Percentiles rank a stretch among this genome's conserved stretches.
phyloP scores from a whole-genome alignment of 345 rosid genomes.

The Eucalyptus coolabah region DNA sequence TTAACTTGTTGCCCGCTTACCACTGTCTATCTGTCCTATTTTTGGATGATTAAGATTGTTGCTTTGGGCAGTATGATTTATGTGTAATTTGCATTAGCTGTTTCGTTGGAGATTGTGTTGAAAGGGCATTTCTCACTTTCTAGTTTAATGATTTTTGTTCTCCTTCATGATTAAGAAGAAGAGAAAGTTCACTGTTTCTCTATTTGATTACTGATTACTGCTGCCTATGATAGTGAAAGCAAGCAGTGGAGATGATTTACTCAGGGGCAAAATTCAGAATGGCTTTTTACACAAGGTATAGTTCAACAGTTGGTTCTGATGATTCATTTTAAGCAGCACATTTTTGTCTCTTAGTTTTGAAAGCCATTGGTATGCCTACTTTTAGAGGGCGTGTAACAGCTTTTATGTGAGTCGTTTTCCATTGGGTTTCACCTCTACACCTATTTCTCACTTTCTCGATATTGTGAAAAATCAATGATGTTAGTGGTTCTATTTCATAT shows the following conservation, averaged over 20 bases:
- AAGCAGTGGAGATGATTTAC: not conserved
- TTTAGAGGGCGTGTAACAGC: not conserved
- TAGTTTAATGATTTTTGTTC: not conserved
- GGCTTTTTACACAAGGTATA: not conserved
- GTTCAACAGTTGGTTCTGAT: not conserved
- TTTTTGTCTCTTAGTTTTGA: not conserved
- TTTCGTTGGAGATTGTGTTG: not conserved
- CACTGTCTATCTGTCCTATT: not conserved
- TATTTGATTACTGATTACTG: not conserved
- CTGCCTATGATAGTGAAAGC: not conserved
- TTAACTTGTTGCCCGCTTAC: not conserved
- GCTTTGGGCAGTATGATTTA: not conserved
- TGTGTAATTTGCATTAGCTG: not conserved
- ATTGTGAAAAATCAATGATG: not conserved
- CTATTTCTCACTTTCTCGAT: not conserved
- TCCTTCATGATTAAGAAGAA: not conserved
- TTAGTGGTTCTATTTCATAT: not conserved
- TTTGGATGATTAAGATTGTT: not conserved
- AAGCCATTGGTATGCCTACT: not conserved
- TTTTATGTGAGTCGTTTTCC: not conserved
- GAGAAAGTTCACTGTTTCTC: not conserved
- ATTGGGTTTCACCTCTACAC: not conserved
- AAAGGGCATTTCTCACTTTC: not conserved
- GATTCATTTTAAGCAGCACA: not conserved
- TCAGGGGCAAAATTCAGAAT: not conserved